Evolutionary conservation across 345 rosid species (phyloP), one percentile per base, ranked within the genome.

Genomic region (Triadica sebifera): DNA sequence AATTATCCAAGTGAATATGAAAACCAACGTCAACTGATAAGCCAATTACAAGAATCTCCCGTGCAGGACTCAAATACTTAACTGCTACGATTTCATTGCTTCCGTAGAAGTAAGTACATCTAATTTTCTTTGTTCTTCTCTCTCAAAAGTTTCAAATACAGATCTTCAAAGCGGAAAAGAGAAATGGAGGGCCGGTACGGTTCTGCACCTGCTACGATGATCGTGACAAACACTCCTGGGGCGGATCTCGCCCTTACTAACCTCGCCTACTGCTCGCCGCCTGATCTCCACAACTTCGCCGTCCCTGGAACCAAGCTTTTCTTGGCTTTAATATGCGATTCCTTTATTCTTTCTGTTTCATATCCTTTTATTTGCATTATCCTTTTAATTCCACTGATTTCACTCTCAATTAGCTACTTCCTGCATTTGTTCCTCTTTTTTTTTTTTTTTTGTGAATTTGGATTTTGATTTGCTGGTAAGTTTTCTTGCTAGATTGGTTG

Each of bases 231-330:
- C 85, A 93, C 97, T 4, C 98, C 99, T 0, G 75, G 87, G 1
- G 9, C 90, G 57, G 97, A 91, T 85, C 96, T 95, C 59, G 99
- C 91, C 53, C 80, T 91, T 39, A 90, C 98, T 64, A 93, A 95
- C 79, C 88, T 90, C 61, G 96, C 94, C 25, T 95, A 90, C 87
- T 87, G 94, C 90, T 90, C 94, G 37, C 68, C 93, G 64, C 75
- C 98, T 82, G 97, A 93, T 89, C 96, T 91, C 67, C 90, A 81
- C 71, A 81, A 77, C 53, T 91, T 93, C 89, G 83, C 90, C 78
- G 91, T 93, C 75, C 97, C 98, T 6, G 94, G 86, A 37, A 76
- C 91, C 81, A 84, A 72, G 74, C 88, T 87, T 77, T 88, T 86
- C 91, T 84, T 93, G 71, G 98, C 89, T 62, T 86, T 84, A 59